phyloP scores from a whole-genome alignment of 108 stramenopile genomes.

The Nannochloropsis salina region DNA sequence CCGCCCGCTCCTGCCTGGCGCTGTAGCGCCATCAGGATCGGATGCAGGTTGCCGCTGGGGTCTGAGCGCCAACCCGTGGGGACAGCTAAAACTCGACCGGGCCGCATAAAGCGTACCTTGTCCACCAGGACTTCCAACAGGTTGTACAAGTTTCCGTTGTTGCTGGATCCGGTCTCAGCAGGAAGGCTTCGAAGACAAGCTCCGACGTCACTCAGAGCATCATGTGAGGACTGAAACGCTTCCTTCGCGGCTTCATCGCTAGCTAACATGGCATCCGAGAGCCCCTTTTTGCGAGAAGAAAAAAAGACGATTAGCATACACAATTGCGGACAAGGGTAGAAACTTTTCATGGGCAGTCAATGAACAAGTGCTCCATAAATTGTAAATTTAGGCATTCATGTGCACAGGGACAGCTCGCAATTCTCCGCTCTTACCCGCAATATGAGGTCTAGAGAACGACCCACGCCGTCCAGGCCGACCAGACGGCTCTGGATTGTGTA shows the following conservation, averaged over 20 bases:
- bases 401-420: background rate
- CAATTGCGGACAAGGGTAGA: background rate
- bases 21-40: constrained; percentile 1
- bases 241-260: background rate
- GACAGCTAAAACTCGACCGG: background rate
- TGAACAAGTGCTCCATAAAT: too few species aligned
- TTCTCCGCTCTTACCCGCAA: background rate
- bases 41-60: background rate
- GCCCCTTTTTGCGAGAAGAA: background rate
- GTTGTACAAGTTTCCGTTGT: background rate
- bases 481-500: constrained; percentile 12
- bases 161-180: background rate
- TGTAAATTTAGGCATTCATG: too few species aligned
- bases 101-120: background rate
- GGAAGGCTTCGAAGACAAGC: background rate
- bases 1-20: background rate
- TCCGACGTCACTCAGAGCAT: background rate
- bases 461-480: background rate
- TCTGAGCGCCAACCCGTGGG: background rate
- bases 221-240: background rate
- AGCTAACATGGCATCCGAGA: constrained; percentile 12
- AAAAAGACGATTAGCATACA: background rate
- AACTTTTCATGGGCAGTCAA: background rate
- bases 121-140: background rate
- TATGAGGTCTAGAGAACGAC: background rate